Evolutionary conservation across 805 yeast genomes (phyloP).

Genomic region (Schwanniomyces yamadae): DNA sequence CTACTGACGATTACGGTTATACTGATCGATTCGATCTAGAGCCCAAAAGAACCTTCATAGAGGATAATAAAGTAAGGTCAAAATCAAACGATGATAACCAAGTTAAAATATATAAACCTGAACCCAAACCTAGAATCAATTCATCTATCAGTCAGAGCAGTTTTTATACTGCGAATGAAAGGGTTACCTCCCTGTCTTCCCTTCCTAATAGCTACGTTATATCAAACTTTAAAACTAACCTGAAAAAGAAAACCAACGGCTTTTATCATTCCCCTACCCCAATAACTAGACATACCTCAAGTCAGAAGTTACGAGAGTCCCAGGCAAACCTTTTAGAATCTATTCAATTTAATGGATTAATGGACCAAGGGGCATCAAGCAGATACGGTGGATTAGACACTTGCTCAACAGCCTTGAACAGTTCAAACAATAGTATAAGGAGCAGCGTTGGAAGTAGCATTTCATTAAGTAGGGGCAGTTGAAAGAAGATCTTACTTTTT

Average conservation of each 20-base stretch:
- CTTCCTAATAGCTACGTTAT: not conserved
- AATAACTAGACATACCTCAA: slow-evolving; percentile 15
- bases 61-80: no score
- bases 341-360: slow-evolving; percentile 17
- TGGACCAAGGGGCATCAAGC: slow-evolving; percentile 14
- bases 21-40: no score
- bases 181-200: not conserved
- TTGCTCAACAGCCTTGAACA: slow-evolving; percentile 16
- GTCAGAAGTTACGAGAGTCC: slow-evolving; percentile 14
- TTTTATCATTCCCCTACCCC: slow-evolving; percentile 21
- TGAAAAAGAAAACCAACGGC: slow-evolving; percentile 8
- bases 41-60: no score
- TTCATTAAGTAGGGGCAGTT: slow-evolving; percentile 8
- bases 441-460: slow-evolving; percentile 7
- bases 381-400: slow-evolving; percentile 25
- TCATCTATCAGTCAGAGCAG: no score
- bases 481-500: no score
- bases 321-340: slow-evolving; percentile 24
- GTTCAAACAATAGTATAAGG: slow-evolving; percentile 13
- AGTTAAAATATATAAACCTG: no score
- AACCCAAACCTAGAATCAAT: no score
- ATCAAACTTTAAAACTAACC: slow-evolving; percentile 1
- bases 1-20: no score
- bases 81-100: no score
- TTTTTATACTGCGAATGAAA: no score